These are phyloP conservation scores for Begonia loranthoides DNA, from an alignment of 306 rosid genomes.

Conservation along the genomic window DNA sequence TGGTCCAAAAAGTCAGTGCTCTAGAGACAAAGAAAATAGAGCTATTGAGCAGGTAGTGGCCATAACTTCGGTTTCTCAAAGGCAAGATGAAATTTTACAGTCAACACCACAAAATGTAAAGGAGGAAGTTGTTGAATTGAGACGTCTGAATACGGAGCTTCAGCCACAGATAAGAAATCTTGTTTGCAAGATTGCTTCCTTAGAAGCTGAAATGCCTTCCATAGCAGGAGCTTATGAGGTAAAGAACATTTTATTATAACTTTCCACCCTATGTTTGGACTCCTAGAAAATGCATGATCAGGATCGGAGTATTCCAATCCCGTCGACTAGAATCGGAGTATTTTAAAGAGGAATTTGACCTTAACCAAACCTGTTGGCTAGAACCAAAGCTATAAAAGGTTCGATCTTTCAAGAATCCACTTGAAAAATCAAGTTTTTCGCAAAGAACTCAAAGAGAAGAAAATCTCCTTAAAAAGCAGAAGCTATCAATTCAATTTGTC, in stretches of 20 bases:
- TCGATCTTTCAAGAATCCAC: too few species aligned
- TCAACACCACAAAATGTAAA: conserved; percentile 27
- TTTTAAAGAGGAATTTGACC: too few species aligned
- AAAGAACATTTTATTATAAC: not conserved
- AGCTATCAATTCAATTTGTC: too few species aligned
- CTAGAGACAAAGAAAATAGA: conserved; percentile 51
- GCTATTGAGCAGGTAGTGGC: conserved; percentile 38
- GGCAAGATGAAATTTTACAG: conserved; percentile 18
- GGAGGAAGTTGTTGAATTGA: conserved; percentile 66
- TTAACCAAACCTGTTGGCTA: too few species aligned
- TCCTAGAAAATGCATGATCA: not conserved
- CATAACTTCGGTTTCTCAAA: conserved; percentile 20
- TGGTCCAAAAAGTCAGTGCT: conserved; percentile 27
- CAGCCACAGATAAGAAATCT: conserved; percentile 75
- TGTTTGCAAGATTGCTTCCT: conserved; percentile 46
- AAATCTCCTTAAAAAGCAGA: too few species aligned
- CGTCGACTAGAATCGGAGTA: too few species aligned
- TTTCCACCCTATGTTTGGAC: not conserved
- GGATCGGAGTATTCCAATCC: too few species aligned
- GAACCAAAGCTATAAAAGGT: too few species aligned
- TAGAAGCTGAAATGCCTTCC: conserved; percentile 45
- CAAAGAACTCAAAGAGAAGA: too few species aligned
- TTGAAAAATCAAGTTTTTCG: too few species aligned
- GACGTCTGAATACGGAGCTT: conserved; percentile 71
- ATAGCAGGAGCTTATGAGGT: conserved; percentile 50